Evolutionary conservation across 768 basidiomycete species (phyloP).

Genomic region (Boletus patriciae): DNA sequence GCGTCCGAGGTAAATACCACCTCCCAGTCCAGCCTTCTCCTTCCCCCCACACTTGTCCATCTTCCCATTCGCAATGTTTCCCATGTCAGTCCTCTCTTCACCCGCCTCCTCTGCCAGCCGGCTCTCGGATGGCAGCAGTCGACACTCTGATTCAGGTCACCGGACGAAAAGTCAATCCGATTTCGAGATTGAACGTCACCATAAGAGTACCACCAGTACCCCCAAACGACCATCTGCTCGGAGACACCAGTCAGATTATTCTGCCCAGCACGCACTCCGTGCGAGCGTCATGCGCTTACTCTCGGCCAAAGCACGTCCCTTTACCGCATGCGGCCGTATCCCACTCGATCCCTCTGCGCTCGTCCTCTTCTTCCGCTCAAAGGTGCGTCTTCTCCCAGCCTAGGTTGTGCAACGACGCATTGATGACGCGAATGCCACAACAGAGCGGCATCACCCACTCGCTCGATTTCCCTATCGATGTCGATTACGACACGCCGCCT

Average conservation of each 20-base stretch:
- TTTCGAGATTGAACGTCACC: slow-evolving; percentile 66
- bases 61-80: slow-evolving; percentile 25
- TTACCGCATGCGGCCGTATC: slow-evolving; percentile 65
- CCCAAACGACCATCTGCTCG: slow-evolving; percentile 35
- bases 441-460: slow-evolving; percentile 80
- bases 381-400: slow-evolving; percentile 43
- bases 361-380: slow-evolving; percentile 76
- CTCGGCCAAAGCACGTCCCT: slow-evolving; percentile 58
- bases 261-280: slow-evolving; percentile 54
- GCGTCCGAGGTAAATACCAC: slow-evolving; percentile 34
- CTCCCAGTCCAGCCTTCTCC: slow-evolving; percentile 9
- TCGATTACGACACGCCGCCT: slow-evolving; percentile 71
- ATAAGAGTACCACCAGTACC: slow-evolving; percentile 34
- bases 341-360: slow-evolving; percentile 67
- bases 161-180: slow-evolving; percentile 48
- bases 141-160: slow-evolving; percentile 34
- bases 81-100: slow-evolving; percentile 32
- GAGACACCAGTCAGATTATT: slow-evolving; percentile 43
- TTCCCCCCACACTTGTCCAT: slow-evolving; percentile 11
- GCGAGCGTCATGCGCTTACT: slow-evolving; percentile 57
- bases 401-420: background rate
- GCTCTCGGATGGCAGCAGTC: slow-evolving; percentile 39
- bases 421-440: slow-evolving; percentile 1
- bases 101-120: slow-evolving; percentile 38
- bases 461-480: slow-evolving; percentile 78